Evolutionary conservation across 139 green algal species (phyloP), one percentile per base, ranked within the genome.

Genomic region (Eudorina sp.): DNA sequence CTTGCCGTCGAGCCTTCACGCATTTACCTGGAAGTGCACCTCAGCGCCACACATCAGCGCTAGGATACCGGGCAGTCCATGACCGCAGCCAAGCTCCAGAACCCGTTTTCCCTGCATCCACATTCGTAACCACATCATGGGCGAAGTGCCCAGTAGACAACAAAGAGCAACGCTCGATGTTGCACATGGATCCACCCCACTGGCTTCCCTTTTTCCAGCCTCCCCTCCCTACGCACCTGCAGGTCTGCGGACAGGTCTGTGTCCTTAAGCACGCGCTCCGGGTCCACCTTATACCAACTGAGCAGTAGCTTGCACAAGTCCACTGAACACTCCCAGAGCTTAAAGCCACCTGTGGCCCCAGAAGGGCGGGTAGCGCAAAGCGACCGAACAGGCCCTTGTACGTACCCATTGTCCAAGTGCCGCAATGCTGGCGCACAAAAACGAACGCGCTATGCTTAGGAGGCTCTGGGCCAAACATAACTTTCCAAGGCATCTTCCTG

Each of bases 291-390:
- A 70, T 92, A 92, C 25, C 89, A 53, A 21, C 87, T 40, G 16
- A 90, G 72, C n/a, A 99, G 51, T 53, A 91, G 95, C 13, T 91
- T 69, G 29, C 92, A 94, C 74, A 99, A 85, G 89, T 99, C 97
- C 1, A 96, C 40, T 13, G 92, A 89, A 40, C 97, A 95, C 88
- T 99, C 97, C 97, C 97, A 99, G 21, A 98, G 88, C 90, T 99
- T 99, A 93, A 98, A 98, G 53, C 97, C 97, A 9, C 97, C 95
- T 96, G 90, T n/a, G n/a, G n/a, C n/a, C n/a, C n/a, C n/a, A n/a
- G n/a, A n/a, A n/a, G n/a, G n/a, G n/a, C n/a, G n/a, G n/a, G n/a
- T n/a, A n/a, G n/a, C n/a, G n/a, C n/a, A n/a, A n/a, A n/a, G n/a
- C n/a, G n/a, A n/a, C n/a, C n/a, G n/a, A n/a, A n/a, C n/a, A n/a